Evolutionary conservation across 2,329 filamentous ascomycete species (phyloP).

Genomic region (Alternaria incomplexa): DNA sequence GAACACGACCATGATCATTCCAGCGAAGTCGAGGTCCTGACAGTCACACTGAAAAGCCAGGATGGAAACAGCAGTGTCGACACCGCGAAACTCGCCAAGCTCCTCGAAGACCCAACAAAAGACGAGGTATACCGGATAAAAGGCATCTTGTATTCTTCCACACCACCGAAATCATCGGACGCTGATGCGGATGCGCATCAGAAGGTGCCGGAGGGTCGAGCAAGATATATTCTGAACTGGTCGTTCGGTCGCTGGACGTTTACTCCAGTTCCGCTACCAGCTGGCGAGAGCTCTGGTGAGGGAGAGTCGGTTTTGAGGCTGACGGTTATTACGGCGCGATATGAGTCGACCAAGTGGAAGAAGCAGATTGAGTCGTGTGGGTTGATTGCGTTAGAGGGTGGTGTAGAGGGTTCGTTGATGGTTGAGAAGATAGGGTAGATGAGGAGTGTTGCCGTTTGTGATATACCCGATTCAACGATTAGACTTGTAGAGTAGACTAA

Average conservation of each 20-base stretch:
- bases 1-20: conserved; percentile 69
- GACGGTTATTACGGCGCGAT: conserved; percentile 76
- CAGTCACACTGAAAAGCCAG: conserved; percentile 66
- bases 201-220: conserved; percentile 46
- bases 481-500: background rate
- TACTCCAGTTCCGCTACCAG: conserved; percentile 63
- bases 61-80: conserved; percentile 63
- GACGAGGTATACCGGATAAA: conserved; percentile 98
- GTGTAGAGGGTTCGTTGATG: conserved; percentile 24
- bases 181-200: conserved; percentile 36
- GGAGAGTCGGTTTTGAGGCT: conserved; percentile 67
- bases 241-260: conserved; percentile 96
- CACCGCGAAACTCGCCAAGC: conserved; percentile 59
- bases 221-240: conserved; percentile 93
- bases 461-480: background rate
- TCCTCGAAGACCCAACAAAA: conserved; percentile 79
- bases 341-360: conserved; percentile 78
- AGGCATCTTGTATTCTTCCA: conserved; percentile 61
- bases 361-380: conserved; percentile 70
- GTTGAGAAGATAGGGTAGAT: conserved; percentile 24
- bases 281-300: conserved; percentile 44
- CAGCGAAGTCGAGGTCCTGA: conserved; percentile 88
- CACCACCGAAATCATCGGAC: conserved; percentile 56
- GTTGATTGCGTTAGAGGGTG: conserved; percentile 40
- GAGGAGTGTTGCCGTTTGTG: background rate